A percentile compares a stretch with the other conserved stretches of the same genome.
Conservation (phyloP, 306 rosid genomes). For the Fragaria vesca region DNA sequence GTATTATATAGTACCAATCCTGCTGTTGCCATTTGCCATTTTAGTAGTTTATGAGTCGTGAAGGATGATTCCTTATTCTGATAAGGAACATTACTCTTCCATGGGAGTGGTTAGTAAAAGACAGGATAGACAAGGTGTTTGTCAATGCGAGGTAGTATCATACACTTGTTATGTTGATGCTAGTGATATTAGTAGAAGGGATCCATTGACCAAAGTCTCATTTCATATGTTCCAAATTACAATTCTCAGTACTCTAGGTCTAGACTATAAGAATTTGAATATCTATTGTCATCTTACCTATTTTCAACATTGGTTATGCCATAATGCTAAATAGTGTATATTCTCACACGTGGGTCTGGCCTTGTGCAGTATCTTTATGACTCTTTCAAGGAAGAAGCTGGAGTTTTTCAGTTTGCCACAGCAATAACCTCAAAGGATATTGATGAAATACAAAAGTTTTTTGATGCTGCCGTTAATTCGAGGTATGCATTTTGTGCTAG, state of each 20-base stretch:
- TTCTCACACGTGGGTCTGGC: constrained; percentile 15
- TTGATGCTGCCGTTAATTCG: constrained; percentile 63
- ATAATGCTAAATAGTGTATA: constrained; percentile 8
- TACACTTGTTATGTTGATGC: background rate
- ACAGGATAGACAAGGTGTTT: background rate
- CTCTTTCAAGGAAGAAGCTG: constrained; percentile 77
- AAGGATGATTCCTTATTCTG: background rate
- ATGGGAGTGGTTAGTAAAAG: background rate
- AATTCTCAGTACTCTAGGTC: background rate
- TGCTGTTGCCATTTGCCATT: background rate
- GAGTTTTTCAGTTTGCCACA: constrained; percentile 79
- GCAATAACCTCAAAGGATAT: constrained; percentile 83
- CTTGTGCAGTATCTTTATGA: constrained; percentile 69
- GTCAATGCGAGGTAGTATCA: background rate
- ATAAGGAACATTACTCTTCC: background rate
- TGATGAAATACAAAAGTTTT: constrained; percentile 89
- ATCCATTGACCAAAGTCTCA: background rate
- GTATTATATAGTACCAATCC: background rate
- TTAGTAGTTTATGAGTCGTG: background rate
- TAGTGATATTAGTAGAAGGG: background rate
- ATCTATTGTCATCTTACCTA: background rate
- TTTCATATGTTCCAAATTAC: background rate
- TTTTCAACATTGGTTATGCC: background rate
- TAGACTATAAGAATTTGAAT: background rate
- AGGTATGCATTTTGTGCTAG: constrained; percentile 47